Evolutionary conservation across 2,329 filamentous ascomycete species (phyloP).

Genomic region (Hirsutella rhossiliensis): DNA sequence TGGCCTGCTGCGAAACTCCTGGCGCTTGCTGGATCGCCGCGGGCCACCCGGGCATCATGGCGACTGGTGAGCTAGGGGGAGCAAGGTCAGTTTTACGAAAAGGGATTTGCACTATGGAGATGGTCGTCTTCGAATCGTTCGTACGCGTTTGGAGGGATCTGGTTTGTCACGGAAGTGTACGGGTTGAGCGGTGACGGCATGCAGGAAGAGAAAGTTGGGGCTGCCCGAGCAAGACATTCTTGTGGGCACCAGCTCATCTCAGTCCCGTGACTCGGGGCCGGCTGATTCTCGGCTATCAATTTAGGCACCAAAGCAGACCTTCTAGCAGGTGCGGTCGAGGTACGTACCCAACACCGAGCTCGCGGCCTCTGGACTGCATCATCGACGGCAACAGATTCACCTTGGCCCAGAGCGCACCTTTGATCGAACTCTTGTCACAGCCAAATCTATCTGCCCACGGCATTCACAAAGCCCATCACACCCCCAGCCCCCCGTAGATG

Average conservation of each 20-base stretch:
- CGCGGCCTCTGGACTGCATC: too few species aligned
- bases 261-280: neutral
- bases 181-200: conserved; percentile 1
- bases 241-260: neutral
- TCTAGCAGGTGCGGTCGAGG: too few species aligned
- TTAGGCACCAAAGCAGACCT: too few species aligned
- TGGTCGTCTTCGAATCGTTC: neutral
- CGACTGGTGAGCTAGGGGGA: conserved; percentile 3
- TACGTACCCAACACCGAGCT: too few species aligned
- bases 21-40: conserved; percentile 24
- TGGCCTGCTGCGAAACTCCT: conserved; percentile 25
- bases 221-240: neutral
- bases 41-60: conserved; percentile 26
- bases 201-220: neutral
- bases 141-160: neutral
- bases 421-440: too few species aligned
- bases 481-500: neutral
- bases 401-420: too few species aligned
- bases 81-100: conserved; percentile 3
- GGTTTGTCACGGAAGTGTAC: neutral
- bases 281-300: neutral
- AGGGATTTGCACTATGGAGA: conserved; percentile 5
- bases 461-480: neutral
- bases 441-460: too few species aligned
- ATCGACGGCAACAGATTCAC: too few species aligned